A percentile compares a stretch with the other conserved stretches of the same genome.
Conservation (phyloP, 805 yeast species). For the Metschnikowia chrysomelidarum region DNA sequence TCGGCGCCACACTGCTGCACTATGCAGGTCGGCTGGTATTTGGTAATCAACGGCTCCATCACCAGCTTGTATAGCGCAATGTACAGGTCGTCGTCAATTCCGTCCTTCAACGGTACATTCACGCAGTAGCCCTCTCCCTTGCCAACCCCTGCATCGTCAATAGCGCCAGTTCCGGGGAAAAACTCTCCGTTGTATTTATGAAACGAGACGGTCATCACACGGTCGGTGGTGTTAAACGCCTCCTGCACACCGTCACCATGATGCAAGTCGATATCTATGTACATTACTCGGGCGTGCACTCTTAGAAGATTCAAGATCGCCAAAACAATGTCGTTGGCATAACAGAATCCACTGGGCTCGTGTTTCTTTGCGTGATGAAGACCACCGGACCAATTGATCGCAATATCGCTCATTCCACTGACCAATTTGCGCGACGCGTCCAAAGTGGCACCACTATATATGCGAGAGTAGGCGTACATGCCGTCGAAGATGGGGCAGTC, state of each 20-base stretch:
- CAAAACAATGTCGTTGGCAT: slow-evolving; percentile 89
- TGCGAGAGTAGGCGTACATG: slow-evolving; percentile 82
- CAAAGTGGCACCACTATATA: slow-evolving; percentile 90
- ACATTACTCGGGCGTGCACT: slow-evolving; percentile 88
- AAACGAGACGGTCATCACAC: slow-evolving; percentile 95
- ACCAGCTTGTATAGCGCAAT: slow-evolving; percentile 73
- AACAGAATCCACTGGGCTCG: slow-evolving; percentile 95
- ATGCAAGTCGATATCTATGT: slow-evolving; percentile 92
- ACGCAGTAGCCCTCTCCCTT: slow-evolving; percentile 85
- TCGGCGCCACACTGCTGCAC: slow-evolving; percentile 98
- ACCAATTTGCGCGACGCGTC: slow-evolving; percentile 88
- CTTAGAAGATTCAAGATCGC: slow-evolving; percentile 82
- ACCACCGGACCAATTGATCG: slow-evolving; percentile 96
- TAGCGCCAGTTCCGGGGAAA: slow-evolving; percentile 95
- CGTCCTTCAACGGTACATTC: slow-evolving; percentile 91
- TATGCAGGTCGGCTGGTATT: slow-evolving; percentile 90
- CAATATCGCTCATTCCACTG: slow-evolving; percentile 86
- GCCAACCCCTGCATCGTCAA: slow-evolving; percentile 86
- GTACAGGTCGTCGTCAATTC: slow-evolving; percentile 91
- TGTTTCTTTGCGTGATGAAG: slow-evolving; percentile 93
- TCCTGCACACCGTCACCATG: slow-evolving; percentile 99
- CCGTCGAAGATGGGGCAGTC: slow-evolving; percentile 97
- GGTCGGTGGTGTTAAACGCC: slow-evolving; percentile 90
- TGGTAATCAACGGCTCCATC: slow-evolving; percentile 84
- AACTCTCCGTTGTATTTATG: slow-evolving; percentile 93